Base-by-base conservation (phyloP, 2,329 filamentous ascomycete species). In the Escovopsis sp. region DNA sequence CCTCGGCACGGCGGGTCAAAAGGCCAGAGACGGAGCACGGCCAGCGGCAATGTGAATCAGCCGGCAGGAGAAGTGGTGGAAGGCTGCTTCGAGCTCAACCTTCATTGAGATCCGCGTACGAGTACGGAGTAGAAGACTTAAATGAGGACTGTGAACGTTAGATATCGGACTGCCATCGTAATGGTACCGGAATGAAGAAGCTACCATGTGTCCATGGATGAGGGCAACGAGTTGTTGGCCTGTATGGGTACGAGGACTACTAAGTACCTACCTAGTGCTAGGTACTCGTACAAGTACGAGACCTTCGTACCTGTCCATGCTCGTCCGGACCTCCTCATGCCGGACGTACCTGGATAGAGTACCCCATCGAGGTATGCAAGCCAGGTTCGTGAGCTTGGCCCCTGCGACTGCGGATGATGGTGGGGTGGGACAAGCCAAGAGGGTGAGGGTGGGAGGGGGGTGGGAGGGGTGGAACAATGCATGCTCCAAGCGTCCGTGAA, bases 181-280 rank as follows among this genome's bases (percentile, higher is more conserved):
- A 3, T 25, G 21, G 21, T 25, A 25, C 21, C 8, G 11, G 21
- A 25, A 25, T 25, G 8, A 25, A 25, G 21, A 3, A 25, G 21
- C 8, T 25, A 25, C 21, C 9, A 5, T 25, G 21, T 25, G 11
- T 25, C 21, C 27, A 34, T 38, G 33, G 38, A 37, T 16, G 36
- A 40, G 38, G 33, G 39, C 34, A 36, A 35, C 35, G 31, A 33
- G 31, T 38, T 36, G 39, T 40, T 40, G 39, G 21, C 35, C 35
- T 31, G 28, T 17, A 31, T 15, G 27, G 26, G 37, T 29, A 14
- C 30, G 17, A 13, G 33, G 28, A 35, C 17, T 11, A n/a, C n/a
- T n/a, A n/a, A n/a, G n/a, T n/a, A n/a, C n/a, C n/a, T n/a, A n/a
- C n/a, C n/a, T n/a, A n/a, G n/a, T n/a, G n/a, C n/a, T n/a, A n/a